phyloP scores from a whole-genome alignment of 305 asterid species.

The Solanum chacoense region DNA sequence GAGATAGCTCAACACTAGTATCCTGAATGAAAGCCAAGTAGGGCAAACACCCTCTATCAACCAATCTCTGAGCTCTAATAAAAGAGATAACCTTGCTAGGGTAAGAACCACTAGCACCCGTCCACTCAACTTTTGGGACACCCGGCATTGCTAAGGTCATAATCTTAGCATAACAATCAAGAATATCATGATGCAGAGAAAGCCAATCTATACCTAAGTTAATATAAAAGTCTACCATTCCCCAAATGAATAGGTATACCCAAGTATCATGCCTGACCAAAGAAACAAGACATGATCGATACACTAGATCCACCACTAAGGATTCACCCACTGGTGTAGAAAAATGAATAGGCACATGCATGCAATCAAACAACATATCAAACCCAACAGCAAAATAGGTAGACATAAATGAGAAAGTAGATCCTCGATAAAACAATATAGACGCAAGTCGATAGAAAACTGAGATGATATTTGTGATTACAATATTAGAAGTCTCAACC shows the following conservation, averaged over 20 bases:
- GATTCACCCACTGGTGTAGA: too few relatives aligned
- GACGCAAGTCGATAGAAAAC: not conserved
- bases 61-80: not conserved
- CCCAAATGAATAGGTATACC: not conserved
- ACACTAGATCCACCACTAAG: not conserved
- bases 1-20: not conserved
- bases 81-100: not conserved
- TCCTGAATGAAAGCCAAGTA: not conserved
- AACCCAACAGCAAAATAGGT: not conserved
- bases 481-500: not conserved
- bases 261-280: not conserved
- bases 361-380: not conserved
- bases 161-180: not conserved
- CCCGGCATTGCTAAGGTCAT: not conserved
- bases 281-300: too few relatives aligned
- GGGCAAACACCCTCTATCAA: not conserved
- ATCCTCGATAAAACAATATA: not conserved
- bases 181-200: not conserved
- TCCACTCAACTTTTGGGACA: not conserved
- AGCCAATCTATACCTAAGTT: not conserved
- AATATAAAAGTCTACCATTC: not conserved
- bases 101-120: not conserved
- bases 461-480: not conserved
- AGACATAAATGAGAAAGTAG: not conserved
- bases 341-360: too few relatives aligned